These are phyloP conservation scores for Teunomyces pallodes DNA, from an alignment of 805 yeast genomes.

Conservation along the genomic window DNA sequence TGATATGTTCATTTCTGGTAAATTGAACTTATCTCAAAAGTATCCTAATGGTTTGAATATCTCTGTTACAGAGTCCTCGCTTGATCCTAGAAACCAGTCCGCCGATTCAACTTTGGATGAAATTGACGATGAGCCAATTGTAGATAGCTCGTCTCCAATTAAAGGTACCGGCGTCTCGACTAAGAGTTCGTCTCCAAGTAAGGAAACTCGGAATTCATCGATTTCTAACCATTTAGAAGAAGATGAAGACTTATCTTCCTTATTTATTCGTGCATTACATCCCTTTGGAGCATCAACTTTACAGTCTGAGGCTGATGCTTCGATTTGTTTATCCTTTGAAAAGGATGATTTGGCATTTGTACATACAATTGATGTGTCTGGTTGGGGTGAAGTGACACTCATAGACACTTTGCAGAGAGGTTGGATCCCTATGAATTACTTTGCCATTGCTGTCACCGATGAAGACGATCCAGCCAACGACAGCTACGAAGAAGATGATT, in stretches of 20 bases:
- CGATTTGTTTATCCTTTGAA: slow-evolving; percentile 71
- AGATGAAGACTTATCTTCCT: slow-evolving; percentile 47
- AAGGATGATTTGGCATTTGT: slow-evolving; percentile 73
- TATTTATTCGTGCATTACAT: slow-evolving; percentile 58
- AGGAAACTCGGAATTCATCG: slow-evolving; percentile 2
- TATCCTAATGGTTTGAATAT: slow-evolving; percentile 26
- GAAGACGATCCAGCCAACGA: slow-evolving; percentile 20
- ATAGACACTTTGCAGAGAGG: slow-evolving; percentile 64
- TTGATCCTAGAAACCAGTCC: slow-evolving; percentile 13
- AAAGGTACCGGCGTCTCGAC: not conserved
- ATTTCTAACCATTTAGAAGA: slow-evolving; percentile 11
- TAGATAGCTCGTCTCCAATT: not conserved
- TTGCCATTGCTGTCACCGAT: slow-evolving; percentile 44
- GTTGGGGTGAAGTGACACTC: slow-evolving; percentile 85
- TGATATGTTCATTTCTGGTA: slow-evolving; percentile 13
- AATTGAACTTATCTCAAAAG: slow-evolving; percentile 10
- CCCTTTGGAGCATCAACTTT: slow-evolving; percentile 57
- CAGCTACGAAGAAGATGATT: slow-evolving; percentile 22
- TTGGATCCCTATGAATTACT: slow-evolving; percentile 86
- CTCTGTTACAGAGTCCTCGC: slow-evolving; percentile 12
- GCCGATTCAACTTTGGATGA: not conserved
- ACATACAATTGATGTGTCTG: slow-evolving; percentile 74
- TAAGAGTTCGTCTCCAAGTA: not conserved
- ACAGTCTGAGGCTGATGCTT: slow-evolving; percentile 62
- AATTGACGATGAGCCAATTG: not conserved